Evolutionary conservation across 331 rosid species (phyloP), one percentile per base, ranked within the genome.

Genomic region (Stylosanthes scabra): DNA sequence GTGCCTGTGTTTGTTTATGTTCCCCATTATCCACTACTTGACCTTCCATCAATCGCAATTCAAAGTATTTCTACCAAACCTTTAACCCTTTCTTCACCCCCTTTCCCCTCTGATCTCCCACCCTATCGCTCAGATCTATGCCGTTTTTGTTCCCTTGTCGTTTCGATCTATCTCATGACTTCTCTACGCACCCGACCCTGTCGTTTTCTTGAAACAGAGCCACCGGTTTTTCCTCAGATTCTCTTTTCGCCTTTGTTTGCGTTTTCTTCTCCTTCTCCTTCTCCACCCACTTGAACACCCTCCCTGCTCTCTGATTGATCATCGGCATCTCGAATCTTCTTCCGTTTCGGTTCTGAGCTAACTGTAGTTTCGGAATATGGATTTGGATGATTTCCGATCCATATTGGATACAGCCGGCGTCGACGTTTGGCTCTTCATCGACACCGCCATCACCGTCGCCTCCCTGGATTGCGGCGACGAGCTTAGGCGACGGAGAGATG

Each of bases 401-500:
- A 61, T 95, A 37, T 55, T 95, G 70, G 93, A 89, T 1, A 86
- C 87, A 14, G 85, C 97, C 0, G 98, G 96, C 9, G 91, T 95
- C 13, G 99, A 95, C 74, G 86, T 95, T 0, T 95, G 96, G 89
- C 66, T 88, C 40, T 85, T 95, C 68, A 92, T 95, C 41, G 97
- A 92, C 72, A 83, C 98, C 11, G 99, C 98, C 4, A 92, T 95
- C 63, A 83, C 80, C 52, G 98, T 95, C 7, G 99, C 99, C 16
- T 74, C 97, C 3, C 3, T 34, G 20, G 98, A 95, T 37, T 85
- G 61, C 74, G 92, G 83, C 44, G 64, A 11, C 10, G 96, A 92
- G 37, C 69, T 95, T 74, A 95, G 82, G 88, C 80, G 66, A 25
- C 89, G 98, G 40, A 74, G 99, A 41, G 99, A 95, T 11, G 89